Evolutionary conservation across 495 filamentous ascomycete species (phyloP), one percentile per base, ranked within the genome.

Genomic region (Penicillium goetzii): DNA sequence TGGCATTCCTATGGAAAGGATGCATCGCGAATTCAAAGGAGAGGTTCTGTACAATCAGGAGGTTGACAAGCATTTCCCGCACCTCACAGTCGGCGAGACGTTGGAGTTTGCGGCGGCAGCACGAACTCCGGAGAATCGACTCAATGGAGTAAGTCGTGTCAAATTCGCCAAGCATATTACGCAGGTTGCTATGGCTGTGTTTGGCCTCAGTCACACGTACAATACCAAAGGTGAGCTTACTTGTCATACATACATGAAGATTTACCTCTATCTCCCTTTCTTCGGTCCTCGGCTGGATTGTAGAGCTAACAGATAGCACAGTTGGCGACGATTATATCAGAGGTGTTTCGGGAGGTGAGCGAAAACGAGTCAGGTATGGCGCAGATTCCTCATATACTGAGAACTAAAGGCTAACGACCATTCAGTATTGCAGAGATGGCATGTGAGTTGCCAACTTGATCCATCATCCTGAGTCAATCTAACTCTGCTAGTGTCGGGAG

Each of bases 331-430:
- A 78, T 53, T 80, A 78, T 59, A 87, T 68, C 80, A 84, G 75
- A 73, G 88, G 92, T 63, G 85, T 96, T 23, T 92, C 88, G 4
- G 92, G 92, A 43, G 92, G 92, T 54, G 92, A 97, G 72, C 78
- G 91, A 41, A 96, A 96, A 76, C 86, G 78, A 65, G 78, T 82
- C 32, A 74, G 76, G 76, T 78, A 61, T 34, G 61, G 57, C n/a
- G 33, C 43, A 38, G 45, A 7, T 23, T 34, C 26, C 11, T n/a
- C 11, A 28, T 9, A 43, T 30, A 19, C 7, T 8, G 21, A 9
- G 52, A 28, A 28, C 38, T 2, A n/a, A 32, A 43, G 6, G 40
- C 58, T 74, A 52, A 61, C 58, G 15, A 34, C 6, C 26, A 5
- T 38, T 23, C 49, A 92, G 76, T 65, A 81, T 83, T 54, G 80